Percentiles rank a stretch among this genome's conserved stretches.
These are phyloP conservation scores for Alternaria hordeiaustralica DNA, from an alignment of 2,329 filamentous ascomycete species.

Conservation along the genomic window DNA sequence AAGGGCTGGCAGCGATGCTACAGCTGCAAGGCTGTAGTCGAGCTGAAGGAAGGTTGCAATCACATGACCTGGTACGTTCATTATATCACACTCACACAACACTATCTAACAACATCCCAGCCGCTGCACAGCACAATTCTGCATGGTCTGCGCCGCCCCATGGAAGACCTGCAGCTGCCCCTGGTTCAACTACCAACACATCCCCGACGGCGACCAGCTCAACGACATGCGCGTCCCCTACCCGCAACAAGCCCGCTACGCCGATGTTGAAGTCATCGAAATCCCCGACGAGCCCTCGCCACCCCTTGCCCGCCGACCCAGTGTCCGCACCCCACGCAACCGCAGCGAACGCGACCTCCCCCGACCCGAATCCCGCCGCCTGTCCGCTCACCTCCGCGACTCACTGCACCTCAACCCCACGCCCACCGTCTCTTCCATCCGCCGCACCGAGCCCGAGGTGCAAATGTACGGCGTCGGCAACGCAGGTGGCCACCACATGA, in stretches of 20 bases:
- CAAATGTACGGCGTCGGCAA: conserved; percentile 61
- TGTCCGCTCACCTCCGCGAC: conserved; percentile 61
- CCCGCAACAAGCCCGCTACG: conserved; percentile 22
- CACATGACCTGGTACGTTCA: conserved; percentile 80
- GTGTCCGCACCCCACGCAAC: conserved; percentile 32
- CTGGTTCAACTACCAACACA: conserved; percentile 71
- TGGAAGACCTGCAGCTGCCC: conserved; percentile 87
- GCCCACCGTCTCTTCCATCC: conserved; percentile 29
- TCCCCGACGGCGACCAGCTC: conserved; percentile 61
- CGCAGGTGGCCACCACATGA: conserved; percentile 64
- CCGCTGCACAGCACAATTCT: conserved; percentile 83
- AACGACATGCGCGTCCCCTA: conserved; percentile 46
- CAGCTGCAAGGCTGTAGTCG: conserved; percentile 75
- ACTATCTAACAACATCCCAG: conserved; percentile 48
- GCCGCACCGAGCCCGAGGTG: conserved; percentile 51
- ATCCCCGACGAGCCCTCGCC: conserved; percentile 32
- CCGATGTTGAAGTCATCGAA: conserved; percentile 43
- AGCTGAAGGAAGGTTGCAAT: conserved; percentile 82
- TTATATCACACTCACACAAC: conserved; percentile 9
- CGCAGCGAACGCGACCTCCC: conserved; percentile 37
- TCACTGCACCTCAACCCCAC: conserved; percentile 45
- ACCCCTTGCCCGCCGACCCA: conserved; percentile 32
- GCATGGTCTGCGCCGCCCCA: conserved; percentile 80
- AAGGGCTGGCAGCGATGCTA: conserved; percentile 79
- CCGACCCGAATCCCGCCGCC: neutral